Evolutionary conservation across 1,284 basidiomycete species (phyloP).

Genomic region (Puccinia horiana): DNA sequence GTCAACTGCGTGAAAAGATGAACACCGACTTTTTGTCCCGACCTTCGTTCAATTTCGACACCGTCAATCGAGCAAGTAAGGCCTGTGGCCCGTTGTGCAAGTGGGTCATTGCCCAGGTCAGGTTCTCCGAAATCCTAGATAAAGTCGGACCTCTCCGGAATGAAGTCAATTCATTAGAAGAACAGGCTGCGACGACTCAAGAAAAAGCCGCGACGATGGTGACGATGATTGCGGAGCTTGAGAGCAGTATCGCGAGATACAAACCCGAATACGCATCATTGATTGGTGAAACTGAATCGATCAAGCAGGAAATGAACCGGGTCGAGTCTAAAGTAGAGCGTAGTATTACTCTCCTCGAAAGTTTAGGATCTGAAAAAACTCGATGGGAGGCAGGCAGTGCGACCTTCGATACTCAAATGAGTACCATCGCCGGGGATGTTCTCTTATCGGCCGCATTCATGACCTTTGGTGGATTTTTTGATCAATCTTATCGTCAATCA

Average conservation of each 20-base stretch:
- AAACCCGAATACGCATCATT: constrained; percentile 97
- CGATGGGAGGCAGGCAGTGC: constrained; percentile 95
- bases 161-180: constrained; percentile 89
- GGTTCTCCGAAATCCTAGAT: constrained; percentile 96
- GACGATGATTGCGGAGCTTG: constrained; percentile 87
- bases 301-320: constrained; percentile 96
- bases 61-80: constrained; percentile 89
- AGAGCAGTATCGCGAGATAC: constrained; percentile 87
- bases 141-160: constrained; percentile 94
- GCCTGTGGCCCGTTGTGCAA: constrained; percentile 98
- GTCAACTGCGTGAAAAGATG: constrained; percentile 84
- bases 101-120: constrained; percentile 96
- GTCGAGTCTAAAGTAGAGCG: constrained; percentile 96
- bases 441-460: constrained; percentile 94
- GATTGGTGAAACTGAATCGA: constrained; percentile 94
- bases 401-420: constrained; percentile 97
- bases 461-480: constrained; percentile 97
- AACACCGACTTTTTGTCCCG: constrained; percentile 88
- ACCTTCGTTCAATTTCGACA: constrained; percentile 92
- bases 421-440: constrained; percentile 96
- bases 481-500: constrained; percentile 93
- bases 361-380: constrained; percentile 88
- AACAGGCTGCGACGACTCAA: constrained; percentile 88
- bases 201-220: constrained; percentile 86
- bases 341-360: constrained; percentile 91